Conservation (phyloP, 495 filamentous ascomycete species). For the Neurospora pannonica region DNA sequence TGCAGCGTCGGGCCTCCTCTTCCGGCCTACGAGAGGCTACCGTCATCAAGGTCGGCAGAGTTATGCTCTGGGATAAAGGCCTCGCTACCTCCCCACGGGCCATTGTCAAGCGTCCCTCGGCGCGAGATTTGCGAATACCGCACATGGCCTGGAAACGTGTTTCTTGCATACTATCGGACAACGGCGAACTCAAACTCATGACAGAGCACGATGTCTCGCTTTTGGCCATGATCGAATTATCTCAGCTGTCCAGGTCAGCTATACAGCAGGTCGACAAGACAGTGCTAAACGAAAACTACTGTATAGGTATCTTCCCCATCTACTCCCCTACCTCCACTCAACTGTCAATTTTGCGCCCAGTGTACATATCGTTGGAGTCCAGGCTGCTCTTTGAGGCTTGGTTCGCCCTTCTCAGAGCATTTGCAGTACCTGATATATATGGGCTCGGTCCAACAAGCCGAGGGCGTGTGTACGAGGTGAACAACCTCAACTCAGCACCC, state of each 20-base stretch:
- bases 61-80: slow-evolving; percentile 79
- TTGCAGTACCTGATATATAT: slow-evolving; percentile 90
- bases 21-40: slow-evolving; percentile 57
- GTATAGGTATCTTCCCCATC: slow-evolving; percentile 86
- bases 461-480: slow-evolving; percentile 30
- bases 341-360: slow-evolving; percentile 56
- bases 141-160: slow-evolving; percentile 66
- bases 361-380: slow-evolving; percentile 81
- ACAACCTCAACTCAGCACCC: slow-evolving; percentile 28
- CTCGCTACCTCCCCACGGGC: slow-evolving; percentile 42
- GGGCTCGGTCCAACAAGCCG: slow-evolving; percentile 36
- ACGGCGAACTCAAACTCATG: slow-evolving; percentile 86
- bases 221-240: slow-evolving; percentile 76
- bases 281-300: slow-evolving; percentile 90
- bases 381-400: slow-evolving; percentile 90
- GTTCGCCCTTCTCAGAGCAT: slow-evolving; percentile 88
- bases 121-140: slow-evolving; percentile 32
- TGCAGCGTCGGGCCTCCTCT: slow-evolving; percentile 61
- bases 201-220: slow-evolving; percentile 71
- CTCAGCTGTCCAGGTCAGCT: slow-evolving; percentile 78
- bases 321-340: slow-evolving; percentile 55
- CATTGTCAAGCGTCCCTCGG: slow-evolving; percentile 40
- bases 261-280: slow-evolving; percentile 83
- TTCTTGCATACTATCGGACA: slow-evolving; percentile 89
- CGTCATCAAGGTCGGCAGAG: slow-evolving; percentile 95